A percentile compares a stretch with the other conserved stretches of the same genome.
Evolutionary conservation across 2,329 filamentous ascomycete species (phyloP).

Genomic region (Pseudogymnoascus sp.): DNA sequence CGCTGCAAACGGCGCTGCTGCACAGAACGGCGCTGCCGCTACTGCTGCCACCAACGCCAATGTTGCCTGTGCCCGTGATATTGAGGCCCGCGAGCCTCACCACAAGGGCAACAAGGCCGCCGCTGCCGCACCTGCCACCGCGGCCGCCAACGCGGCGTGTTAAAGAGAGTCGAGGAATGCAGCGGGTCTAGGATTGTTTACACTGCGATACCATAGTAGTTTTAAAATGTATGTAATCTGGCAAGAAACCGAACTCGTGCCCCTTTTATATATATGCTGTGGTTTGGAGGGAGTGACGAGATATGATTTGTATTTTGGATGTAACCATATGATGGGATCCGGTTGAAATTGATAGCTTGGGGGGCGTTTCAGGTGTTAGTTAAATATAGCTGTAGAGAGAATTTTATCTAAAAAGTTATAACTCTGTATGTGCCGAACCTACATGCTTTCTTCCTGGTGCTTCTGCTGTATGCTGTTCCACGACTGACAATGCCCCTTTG

Average conservation of each 20-base stretch:
- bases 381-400: too few species aligned
- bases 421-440: too few species aligned
- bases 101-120: constrained; percentile 20
- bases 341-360: too few species aligned
- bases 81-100: constrained; percentile 11
- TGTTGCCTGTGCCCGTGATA: not conserved
- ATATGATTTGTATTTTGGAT: not conserved
- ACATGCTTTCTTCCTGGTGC: too few species aligned
- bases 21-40: constrained; percentile 1
- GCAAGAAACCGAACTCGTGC: not conserved
- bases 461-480: too few species aligned
- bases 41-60: not conserved
- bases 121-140: not conserved
- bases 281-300: not conserved
- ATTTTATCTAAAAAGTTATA: too few species aligned
- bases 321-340: too few species aligned
- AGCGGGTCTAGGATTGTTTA: not conserved
- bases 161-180: not conserved
- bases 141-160: not conserved
- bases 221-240: not conserved
- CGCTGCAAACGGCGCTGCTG: not conserved
- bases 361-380: too few species aligned
- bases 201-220: not conserved
- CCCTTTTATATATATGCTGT: not conserved
- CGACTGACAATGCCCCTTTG: too few species aligned